These are phyloP conservation scores for Saturnispora dispora DNA, from an alignment of 805 yeast genomes.

Conservation along the genomic window DNA sequence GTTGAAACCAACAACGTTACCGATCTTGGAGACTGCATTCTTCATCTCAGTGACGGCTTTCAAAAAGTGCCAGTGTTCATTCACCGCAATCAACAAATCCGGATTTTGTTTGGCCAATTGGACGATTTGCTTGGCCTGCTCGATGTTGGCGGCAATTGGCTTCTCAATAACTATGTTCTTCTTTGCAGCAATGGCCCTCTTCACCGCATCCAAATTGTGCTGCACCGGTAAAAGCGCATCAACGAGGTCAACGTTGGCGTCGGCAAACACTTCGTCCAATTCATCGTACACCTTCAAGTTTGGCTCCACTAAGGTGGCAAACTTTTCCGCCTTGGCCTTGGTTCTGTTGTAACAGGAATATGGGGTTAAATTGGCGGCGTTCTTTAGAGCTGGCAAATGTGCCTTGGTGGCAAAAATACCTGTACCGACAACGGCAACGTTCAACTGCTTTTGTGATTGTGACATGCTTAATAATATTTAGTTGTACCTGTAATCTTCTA, in stretches of 20 bases:
- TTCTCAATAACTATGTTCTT: constrained; percentile 83
- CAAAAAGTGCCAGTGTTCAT: constrained; percentile 81
- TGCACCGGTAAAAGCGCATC: constrained; percentile 91
- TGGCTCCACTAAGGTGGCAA: constrained; percentile 49
- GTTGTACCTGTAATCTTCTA: background rate
- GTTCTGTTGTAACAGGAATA: constrained; percentile 79
- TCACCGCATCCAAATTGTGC: constrained; percentile 57
- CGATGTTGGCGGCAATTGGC: constrained; percentile 82
- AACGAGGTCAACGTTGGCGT: constrained; percentile 60
- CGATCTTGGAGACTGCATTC: constrained; percentile 59
- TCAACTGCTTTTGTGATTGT: constrained; percentile 22
- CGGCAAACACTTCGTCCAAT: constrained; percentile 56
- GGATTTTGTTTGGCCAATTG: constrained; percentile 50
- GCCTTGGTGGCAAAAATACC: constrained; percentile 82
- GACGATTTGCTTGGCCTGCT: constrained; percentile 76
- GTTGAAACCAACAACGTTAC: constrained; percentile 60
- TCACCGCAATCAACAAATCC: constrained; percentile 56
- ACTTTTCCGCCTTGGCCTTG: constrained; percentile 68
- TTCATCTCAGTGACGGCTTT: constrained; percentile 47
- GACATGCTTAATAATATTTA: background rate
- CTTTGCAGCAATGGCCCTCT: constrained; percentile 58
- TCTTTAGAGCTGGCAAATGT: constrained; percentile 67
- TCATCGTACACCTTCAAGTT: constrained; percentile 46
- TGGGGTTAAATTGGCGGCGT: constrained; percentile 44
- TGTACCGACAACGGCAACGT: constrained; percentile 67